A percentile compares a stretch with the other conserved stretches of the same genome.
Evolutionary conservation across 257 asterid genomes (phyloP).

Genomic region (Gynochthodes officinalis): DNA sequence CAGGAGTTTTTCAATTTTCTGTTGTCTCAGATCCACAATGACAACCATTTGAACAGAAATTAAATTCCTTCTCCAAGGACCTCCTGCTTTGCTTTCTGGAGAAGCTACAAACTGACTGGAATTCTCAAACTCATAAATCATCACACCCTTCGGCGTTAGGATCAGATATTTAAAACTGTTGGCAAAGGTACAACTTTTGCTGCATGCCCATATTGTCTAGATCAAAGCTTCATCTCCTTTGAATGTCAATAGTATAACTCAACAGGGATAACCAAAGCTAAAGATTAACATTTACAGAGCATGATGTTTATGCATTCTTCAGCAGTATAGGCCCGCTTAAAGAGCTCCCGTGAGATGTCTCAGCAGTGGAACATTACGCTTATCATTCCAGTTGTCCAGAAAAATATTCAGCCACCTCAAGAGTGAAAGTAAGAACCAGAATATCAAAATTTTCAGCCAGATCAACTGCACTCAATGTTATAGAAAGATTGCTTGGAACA

Average conservation of each 20-base stretch:
- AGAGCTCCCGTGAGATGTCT: no score
- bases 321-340: no score
- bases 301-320: neutral
- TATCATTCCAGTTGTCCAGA: neutral
- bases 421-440: neutral
- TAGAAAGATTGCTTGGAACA: neutral
- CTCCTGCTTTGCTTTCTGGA: neutral
- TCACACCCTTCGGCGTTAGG: neutral
- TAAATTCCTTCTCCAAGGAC: neutral
- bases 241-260: neutral
- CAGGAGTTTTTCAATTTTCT: neutral
- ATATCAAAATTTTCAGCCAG: neutral
- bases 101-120: conserved; percentile 3
- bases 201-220: neutral
- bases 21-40: neutral
- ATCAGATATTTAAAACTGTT: neutral
- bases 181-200: neutral
- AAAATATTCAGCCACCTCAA: neutral
- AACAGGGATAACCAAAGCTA: neutral
- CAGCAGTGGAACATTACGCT: no score
- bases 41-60: neutral
- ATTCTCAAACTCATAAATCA: neutral
- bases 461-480: neutral
- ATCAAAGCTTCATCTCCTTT: neutral
- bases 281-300: neutral